These are phyloP conservation scores for Colletotrichum lindemuthianum DNA, from an alignment of 2,329 filamentous ascomycete species.

Conservation along the genomic window DNA sequence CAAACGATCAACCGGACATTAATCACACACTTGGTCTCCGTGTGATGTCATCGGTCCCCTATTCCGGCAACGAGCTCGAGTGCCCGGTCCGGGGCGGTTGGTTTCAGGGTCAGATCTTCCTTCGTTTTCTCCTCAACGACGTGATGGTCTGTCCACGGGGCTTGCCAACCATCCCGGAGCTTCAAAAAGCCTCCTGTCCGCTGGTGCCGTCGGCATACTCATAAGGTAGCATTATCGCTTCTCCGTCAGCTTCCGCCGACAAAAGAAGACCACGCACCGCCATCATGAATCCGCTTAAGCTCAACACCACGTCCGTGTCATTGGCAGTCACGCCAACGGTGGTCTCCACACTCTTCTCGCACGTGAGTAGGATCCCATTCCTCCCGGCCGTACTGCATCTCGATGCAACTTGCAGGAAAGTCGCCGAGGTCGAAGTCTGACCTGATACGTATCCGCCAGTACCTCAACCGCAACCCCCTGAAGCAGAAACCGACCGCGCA, in stretches of 20 bases:
- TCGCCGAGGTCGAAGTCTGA: not conserved
- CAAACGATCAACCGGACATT: slow-evolving; percentile 22
- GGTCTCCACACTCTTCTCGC: slow-evolving; percentile 84
- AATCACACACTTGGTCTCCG: slow-evolving; percentile 27
- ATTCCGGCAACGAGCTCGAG: slow-evolving; percentile 27
- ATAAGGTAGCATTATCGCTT: not conserved
- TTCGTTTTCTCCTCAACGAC: slow-evolving; percentile 17
- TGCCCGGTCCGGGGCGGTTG: not conserved
- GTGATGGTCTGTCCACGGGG: slow-evolving; percentile 27
- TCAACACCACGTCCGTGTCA: slow-evolving; percentile 84
- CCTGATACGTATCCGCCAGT: slow-evolving; percentile 59
- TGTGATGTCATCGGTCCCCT: slow-evolving; percentile 35
- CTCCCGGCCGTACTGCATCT: slow-evolving; percentile 2
- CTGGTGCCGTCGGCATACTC: slow-evolving; percentile 9
- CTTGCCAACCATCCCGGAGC: slow-evolving; percentile 12
- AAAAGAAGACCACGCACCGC: not conserved
- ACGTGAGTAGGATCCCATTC: slow-evolving; percentile 65
- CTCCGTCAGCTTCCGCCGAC: not conserved
- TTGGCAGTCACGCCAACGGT: slow-evolving; percentile 89
- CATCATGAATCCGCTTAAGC: slow-evolving; percentile 58
- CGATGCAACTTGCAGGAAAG: slow-evolving; percentile 6
- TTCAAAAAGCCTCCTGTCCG: slow-evolving; percentile 20
- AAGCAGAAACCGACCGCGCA: slow-evolving; percentile 86
- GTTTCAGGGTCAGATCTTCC: slow-evolving; percentile 28
- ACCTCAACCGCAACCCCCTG: slow-evolving; percentile 80